Conservation (phyloP, 495 filamentous ascomycete genomes). For the Penicillium egyptiacum region DNA sequence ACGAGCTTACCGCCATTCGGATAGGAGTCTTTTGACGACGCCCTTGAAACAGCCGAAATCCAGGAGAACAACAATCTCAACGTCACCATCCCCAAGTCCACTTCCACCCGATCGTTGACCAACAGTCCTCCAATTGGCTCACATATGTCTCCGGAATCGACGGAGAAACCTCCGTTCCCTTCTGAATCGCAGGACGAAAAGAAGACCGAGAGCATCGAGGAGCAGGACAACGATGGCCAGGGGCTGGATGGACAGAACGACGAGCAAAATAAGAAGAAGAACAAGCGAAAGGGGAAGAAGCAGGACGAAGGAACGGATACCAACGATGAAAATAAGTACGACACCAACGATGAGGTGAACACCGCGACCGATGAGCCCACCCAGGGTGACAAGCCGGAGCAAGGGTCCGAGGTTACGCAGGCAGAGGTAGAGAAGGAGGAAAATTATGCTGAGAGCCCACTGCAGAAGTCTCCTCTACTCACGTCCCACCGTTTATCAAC, state of each 20-base stretch:
- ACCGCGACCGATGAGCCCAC: slow-evolving; percentile 12
- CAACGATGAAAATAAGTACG: slow-evolving; percentile 7
- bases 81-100: slow-evolving; percentile 37
- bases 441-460: slow-evolving; percentile 34
- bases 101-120: slow-evolving; percentile 49
- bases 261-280: slow-evolving; percentile 19
- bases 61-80: slow-evolving; percentile 30
- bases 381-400: slow-evolving; percentile 25
- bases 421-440: slow-evolving; percentile 29
- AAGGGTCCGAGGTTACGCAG: slow-evolving; percentile 18
- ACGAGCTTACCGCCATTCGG: slow-evolving; percentile 13
- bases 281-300: slow-evolving; percentile 3
- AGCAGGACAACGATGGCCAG: slow-evolving; percentile 34
- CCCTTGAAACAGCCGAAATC: slow-evolving; percentile 53
- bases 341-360: slow-evolving; percentile 15
- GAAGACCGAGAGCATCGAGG: slow-evolving; percentile 17
- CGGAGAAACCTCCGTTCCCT: slow-evolving; percentile 38
- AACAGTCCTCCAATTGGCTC: slow-evolving; percentile 47
- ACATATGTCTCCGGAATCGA: slow-evolving; percentile 35
- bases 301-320: neutral
- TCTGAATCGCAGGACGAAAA: slow-evolving; percentile 34
- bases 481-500: slow-evolving; percentile 64
- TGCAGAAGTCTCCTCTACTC: slow-evolving; percentile 55
- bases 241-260: slow-evolving; percentile 23
- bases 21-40: slow-evolving; percentile 79